Percentiles rank a stretch among this genome's conserved stretches.
These are phyloP conservation scores for Diaporthe helianthi DNA, from an alignment of 2,329 filamentous ascomycete species.

Conservation along the genomic window DNA sequence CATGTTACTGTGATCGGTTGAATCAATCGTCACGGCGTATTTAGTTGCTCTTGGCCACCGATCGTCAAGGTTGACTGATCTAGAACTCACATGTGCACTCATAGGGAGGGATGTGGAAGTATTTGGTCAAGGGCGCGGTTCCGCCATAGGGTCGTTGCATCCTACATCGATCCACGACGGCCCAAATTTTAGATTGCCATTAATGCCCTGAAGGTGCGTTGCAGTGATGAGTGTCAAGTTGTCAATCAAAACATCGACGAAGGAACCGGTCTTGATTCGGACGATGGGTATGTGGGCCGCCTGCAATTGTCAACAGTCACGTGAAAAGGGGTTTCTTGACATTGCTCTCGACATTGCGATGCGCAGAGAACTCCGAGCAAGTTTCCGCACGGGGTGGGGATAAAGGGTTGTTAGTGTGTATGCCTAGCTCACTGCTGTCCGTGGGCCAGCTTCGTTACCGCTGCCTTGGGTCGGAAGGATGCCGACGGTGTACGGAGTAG, in stretches of 20 bases:
- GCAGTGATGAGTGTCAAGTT: neutral
- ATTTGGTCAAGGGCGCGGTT: neutral
- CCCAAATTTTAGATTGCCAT: neutral
- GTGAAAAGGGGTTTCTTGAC: neutral
- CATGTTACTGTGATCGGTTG: neutral
- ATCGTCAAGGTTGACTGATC: conserved; percentile 1
- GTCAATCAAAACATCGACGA: neutral
- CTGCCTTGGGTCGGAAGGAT: neutral
- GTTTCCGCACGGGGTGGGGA: neutral
- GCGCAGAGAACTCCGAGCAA: neutral
- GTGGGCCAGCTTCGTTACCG: neutral
- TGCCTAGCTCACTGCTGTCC: neutral
- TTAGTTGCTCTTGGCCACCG: neutral
- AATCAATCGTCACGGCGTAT: neutral
- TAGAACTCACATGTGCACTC: neutral
- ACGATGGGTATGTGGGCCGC: neutral
- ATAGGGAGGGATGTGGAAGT: neutral
- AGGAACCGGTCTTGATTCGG: conserved; percentile 6
- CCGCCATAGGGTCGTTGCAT: neutral
- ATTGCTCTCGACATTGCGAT: neutral
- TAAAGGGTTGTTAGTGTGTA: neutral
- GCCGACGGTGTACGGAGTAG: neutral
- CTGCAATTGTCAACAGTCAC: neutral
- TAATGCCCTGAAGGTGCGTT: neutral
- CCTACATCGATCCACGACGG: neutral